phyloP scores from a whole-genome alignment of 139 green algal species.

The Picochlorum sp. region DNA sequence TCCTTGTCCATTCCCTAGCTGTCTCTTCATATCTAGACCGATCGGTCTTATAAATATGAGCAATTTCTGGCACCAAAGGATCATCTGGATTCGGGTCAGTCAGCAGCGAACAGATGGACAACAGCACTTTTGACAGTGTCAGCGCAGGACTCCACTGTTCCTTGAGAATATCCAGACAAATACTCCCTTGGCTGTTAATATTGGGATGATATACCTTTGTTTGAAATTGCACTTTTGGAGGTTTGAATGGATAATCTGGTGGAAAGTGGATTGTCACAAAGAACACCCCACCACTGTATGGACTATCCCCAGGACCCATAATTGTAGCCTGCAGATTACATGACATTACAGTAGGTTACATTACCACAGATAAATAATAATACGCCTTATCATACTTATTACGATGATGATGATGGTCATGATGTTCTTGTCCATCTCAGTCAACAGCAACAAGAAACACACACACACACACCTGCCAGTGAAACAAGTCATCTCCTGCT shows the following conservation, averaged over 20 bases:
- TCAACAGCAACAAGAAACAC: too few relatives aligned
- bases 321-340: conserved; percentile 60
- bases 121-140: conserved; percentile 94
- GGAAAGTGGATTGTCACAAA: conserved; percentile 95
- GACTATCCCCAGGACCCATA: conserved; percentile 72
- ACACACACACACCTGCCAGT: conserved; percentile 64
- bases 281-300: conserved; percentile 90
- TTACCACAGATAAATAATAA: too few relatives aligned
- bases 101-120: conserved; percentile 94
- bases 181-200: conserved; percentile 90
- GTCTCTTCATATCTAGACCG: conserved; percentile 82
- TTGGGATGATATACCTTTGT: conserved; percentile 99
- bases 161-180: conserved; percentile 98
- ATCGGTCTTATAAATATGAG: conserved; percentile 96
- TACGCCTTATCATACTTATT: too few relatives aligned
- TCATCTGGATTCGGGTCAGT: conserved; percentile 98
- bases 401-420: too few relatives aligned
- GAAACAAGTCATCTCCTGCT: conserved; percentile 79
- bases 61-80: conserved; percentile 96
- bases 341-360: too few relatives aligned
- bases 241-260: conserved; percentile 95
- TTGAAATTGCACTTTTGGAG: conserved; percentile 87
- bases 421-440: too few relatives aligned
- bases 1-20: conserved; percentile 85
- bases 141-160: conserved; percentile 96